A percentile compares a stretch with the other conserved stretches of the same genome.
These are phyloP conservation scores for Fraxinus platypoda DNA, from an alignment of 305 asterid genomes.

Conservation along the genomic window DNA sequence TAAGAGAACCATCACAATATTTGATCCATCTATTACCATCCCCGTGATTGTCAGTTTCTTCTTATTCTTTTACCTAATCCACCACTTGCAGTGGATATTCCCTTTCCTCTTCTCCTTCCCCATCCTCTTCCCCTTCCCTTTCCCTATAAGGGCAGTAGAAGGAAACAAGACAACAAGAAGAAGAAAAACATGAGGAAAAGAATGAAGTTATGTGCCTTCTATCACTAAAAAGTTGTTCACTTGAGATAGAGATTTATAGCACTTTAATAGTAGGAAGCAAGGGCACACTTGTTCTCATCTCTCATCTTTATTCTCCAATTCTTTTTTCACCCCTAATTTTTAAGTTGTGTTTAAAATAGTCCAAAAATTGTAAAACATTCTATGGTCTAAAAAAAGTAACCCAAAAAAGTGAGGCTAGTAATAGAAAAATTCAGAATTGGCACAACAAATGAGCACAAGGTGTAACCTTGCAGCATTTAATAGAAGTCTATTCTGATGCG, in stretches of 20 bases:
- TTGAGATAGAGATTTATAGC: not conserved
- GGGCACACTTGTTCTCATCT: not conserved
- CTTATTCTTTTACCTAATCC: not conserved
- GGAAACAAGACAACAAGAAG: not conserved
- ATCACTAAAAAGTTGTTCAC: not conserved
- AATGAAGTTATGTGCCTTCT: not conserved
- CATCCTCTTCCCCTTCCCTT: not conserved
- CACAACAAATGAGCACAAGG: not conserved
- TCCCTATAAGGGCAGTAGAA: not conserved
- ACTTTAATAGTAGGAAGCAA: not conserved
- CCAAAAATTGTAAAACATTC: not conserved
- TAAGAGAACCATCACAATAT: not conserved
- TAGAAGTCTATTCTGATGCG: not conserved
- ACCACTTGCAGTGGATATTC: not conserved
- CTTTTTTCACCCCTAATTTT: not conserved
- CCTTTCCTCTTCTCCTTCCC: not conserved
- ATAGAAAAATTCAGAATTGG: not conserved
- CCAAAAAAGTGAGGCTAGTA: not conserved
- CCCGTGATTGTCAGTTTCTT: not conserved
- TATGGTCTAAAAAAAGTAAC: not conserved
- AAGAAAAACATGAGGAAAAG: not conserved
- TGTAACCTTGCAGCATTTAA: not conserved
- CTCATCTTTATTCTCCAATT: not conserved
- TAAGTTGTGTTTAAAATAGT: not conserved
- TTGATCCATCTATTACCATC: not conserved